A percentile compares a stretch with the other conserved stretches of the same genome.
phyloP scores from a whole-genome alignment of 768 basidiomycete genomes.

The Kwoniella bestiolae region DNA sequence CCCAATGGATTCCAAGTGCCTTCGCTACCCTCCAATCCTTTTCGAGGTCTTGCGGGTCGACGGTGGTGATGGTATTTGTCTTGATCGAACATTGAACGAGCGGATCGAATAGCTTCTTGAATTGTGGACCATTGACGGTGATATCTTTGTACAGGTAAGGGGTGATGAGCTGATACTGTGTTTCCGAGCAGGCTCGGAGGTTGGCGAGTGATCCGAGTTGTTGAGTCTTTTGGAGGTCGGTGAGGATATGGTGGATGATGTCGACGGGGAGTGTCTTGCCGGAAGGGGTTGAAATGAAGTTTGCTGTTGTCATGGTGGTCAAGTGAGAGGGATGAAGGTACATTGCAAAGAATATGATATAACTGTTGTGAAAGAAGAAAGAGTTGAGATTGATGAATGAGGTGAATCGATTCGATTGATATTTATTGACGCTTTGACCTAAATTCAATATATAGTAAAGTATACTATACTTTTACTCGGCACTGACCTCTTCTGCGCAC shows the following conservation, averaged over 20 bases:
- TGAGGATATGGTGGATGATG: constrained; percentile 2
- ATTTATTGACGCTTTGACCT: neutral
- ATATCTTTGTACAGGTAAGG: neutral
- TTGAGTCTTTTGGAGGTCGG: neutral
- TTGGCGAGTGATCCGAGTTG: no score
- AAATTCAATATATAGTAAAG: neutral
- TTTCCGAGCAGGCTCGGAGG: neutral
- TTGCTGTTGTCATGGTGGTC: neutral
- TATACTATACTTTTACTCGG: no score
- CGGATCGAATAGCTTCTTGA: neutral
- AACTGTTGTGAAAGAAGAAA: neutral
- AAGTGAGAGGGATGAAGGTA: neutral
- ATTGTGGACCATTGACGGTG: neutral
- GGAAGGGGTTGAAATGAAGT: neutral
- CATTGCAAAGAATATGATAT: no score
- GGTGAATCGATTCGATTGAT: neutral
- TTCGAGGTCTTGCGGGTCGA: no score
- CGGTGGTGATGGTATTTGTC: neutral
- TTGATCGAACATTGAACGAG: neutral
- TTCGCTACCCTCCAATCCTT: neutral
- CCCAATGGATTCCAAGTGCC: neutral
- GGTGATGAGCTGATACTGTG: neutral
- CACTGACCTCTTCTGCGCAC: no score
- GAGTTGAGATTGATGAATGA: neutral
- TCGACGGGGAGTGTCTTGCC: neutral